These are phyloP conservation scores for Coemansia guatemalensis DNA, from an alignment of 192 early-diverging fungal species.

Conservation along the genomic window DNA sequence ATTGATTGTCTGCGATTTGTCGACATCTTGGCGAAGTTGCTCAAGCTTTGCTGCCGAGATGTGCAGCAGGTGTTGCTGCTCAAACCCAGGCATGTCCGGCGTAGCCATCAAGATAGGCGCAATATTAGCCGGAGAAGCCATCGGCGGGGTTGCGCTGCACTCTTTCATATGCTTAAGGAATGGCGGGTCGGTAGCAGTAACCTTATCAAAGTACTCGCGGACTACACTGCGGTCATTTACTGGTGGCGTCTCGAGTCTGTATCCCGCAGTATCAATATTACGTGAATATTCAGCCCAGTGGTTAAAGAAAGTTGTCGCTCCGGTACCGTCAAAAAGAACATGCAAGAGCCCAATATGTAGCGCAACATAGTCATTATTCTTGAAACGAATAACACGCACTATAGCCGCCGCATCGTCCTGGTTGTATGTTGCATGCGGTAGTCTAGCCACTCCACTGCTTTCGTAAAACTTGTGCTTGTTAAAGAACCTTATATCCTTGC, in stretches of 20 bases:
- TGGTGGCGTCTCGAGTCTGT: slow-evolving; percentile 19
- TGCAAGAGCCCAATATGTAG: slow-evolving; percentile 36
- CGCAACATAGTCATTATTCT: slow-evolving; percentile 28
- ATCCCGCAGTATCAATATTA: slow-evolving; percentile 14
- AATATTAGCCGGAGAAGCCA: slow-evolving; percentile 13
- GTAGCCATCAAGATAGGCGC: slow-evolving; percentile 38
- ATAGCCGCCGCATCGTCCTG: slow-evolving; percentile 25
- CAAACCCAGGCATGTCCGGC: slow-evolving; percentile 17
- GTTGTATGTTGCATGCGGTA: slow-evolving; percentile 37
- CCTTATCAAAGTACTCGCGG: slow-evolving; percentile 21
- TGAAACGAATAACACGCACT: slow-evolving; percentile 36
- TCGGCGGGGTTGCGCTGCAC: background rate
- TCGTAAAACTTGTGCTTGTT: slow-evolving; percentile 35
- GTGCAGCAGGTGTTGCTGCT: slow-evolving; percentile 47
- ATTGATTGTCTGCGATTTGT: slow-evolving; percentile 18
- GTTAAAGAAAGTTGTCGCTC: slow-evolving; percentile 19
- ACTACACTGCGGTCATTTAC: slow-evolving; percentile 25
- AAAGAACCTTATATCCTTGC: slow-evolving; percentile 31
- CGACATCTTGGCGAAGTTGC: slow-evolving; percentile 40
- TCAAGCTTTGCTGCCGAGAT: slow-evolving; percentile 23
- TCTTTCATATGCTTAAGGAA: slow-evolving; percentile 38
- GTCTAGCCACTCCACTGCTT: slow-evolving; percentile 16
- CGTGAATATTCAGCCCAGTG: slow-evolving; percentile 45
- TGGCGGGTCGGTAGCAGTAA: slow-evolving; percentile 25
- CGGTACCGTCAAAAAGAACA: slow-evolving; percentile 38